Conservation (phyloP, 2,329 filamentous ascomycete genomes). For the Alternaria brassicae region DNA sequence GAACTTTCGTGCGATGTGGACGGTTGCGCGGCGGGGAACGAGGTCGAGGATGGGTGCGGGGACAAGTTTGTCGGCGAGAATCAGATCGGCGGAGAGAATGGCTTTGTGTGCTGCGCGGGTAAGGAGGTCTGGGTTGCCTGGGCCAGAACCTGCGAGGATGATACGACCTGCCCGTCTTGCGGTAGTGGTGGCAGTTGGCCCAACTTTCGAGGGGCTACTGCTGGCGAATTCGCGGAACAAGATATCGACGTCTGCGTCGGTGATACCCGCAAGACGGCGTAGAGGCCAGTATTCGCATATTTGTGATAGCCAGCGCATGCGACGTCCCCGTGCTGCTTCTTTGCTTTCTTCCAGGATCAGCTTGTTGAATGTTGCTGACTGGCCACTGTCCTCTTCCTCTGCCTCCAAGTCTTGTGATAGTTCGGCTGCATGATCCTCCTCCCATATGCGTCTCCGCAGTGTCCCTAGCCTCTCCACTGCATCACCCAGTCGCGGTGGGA, state of each 20-base stretch:
- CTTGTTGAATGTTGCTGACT: conserved; percentile 83
- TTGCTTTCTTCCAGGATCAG: conserved; percentile 77
- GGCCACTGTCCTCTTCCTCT: conserved; percentile 71
- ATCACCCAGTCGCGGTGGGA: conserved; percentile 76
- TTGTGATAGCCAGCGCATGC: conserved; percentile 92
- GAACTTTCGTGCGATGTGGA: conserved; percentile 95
- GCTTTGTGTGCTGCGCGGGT: conserved; percentile 82
- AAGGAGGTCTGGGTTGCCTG: conserved; percentile 89
- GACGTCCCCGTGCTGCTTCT: conserved; percentile 75
- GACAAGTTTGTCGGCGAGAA: conserved; percentile 86
- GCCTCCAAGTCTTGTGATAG: conserved; percentile 55
- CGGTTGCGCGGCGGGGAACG: conserved; percentile 85
- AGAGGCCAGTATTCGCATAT: conserved; percentile 99
- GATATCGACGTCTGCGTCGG: conserved; percentile 76
- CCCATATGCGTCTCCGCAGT: conserved; percentile 51
- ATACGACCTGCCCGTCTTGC: conserved; percentile 67
- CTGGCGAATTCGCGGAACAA: conserved; percentile 76
- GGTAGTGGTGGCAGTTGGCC: conserved; percentile 26
- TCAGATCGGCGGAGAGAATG: conserved; percentile 75
- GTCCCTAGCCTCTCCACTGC: conserved; percentile 80
- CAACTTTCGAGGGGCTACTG: conserved; percentile 46
- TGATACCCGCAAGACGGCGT: conserved; percentile 77
- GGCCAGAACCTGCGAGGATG: conserved; percentile 88
- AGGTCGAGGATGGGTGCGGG: conserved; percentile 85
- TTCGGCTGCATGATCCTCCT: conserved; percentile 60